phyloP scores from a whole-genome alignment of 371 early-diverging fungal species.

The Lichtheimia ornata region DNA sequence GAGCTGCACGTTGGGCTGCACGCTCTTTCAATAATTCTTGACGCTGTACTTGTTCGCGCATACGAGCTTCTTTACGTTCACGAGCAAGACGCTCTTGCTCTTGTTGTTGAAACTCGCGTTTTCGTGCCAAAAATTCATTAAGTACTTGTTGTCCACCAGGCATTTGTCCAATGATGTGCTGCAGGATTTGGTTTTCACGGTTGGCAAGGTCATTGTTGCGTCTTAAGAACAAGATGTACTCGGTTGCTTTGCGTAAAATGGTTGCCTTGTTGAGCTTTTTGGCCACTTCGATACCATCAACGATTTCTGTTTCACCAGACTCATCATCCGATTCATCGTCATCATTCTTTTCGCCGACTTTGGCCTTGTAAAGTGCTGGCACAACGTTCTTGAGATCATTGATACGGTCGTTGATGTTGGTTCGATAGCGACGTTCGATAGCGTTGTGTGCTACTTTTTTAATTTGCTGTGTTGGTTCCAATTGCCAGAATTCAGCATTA shows the following conservation, averaged over 20 bases:
- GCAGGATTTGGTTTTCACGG: slow-evolving; percentile 55
- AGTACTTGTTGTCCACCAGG: slow-evolving; percentile 60
- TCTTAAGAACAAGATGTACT: slow-evolving; percentile 81
- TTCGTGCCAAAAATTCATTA: slow-evolving; percentile 28
- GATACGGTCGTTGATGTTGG: slow-evolving; percentile 94
- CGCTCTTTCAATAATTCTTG: slow-evolving; percentile 30
- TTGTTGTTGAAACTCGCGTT: slow-evolving; percentile 17
- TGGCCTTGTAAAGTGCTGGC: slow-evolving; percentile 77
- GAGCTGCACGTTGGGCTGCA: slow-evolving; percentile 33
- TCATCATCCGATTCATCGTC: slow-evolving; percentile 58
- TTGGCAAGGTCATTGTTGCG: slow-evolving; percentile 48
- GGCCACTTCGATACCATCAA: slow-evolving; percentile 69
- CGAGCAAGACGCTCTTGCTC: slow-evolving; percentile 27
- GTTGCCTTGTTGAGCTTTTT: slow-evolving; percentile 92
- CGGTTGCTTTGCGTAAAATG: slow-evolving; percentile 84
- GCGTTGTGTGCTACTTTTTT: slow-evolving; percentile 94
- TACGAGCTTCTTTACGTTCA: slow-evolving; percentile 22
- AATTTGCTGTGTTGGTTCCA: slow-evolving; percentile 52
- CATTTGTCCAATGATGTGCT: slow-evolving; percentile 49
- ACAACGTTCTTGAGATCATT: slow-evolving; percentile 81
- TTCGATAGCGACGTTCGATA: slow-evolving; percentile 92
- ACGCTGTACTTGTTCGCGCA: slow-evolving; percentile 25
- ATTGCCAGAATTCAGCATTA: slow-evolving; percentile 2
- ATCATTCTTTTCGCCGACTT: slow-evolving; percentile 50
- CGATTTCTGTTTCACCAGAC: slow-evolving; percentile 60